Conservation (phyloP, 2,329 filamentous ascomycete species). For the Colletotrichum caudatum region DNA sequence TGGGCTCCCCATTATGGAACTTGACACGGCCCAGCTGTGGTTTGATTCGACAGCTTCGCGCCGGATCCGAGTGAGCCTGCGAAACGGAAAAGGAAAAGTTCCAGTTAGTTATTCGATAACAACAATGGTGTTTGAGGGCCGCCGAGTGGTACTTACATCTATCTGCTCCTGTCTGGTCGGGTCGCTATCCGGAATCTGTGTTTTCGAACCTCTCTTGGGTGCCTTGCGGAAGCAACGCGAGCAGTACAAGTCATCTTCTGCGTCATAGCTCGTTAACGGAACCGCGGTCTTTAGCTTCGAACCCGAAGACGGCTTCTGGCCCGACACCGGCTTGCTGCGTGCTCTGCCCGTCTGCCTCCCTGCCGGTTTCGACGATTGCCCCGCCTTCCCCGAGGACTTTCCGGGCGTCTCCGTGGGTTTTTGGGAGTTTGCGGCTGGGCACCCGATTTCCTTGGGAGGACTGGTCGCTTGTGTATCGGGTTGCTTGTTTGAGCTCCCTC, state of each 20-base stretch:
- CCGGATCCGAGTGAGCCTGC: constrained; percentile 39
- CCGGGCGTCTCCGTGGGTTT: neutral
- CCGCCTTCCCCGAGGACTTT: neutral
- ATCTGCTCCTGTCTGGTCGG: constrained; percentile 34
- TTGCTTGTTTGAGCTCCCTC: neutral
- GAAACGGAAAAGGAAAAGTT: neutral
- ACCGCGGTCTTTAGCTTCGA: neutral
- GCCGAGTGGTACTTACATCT: constrained; percentile 17
- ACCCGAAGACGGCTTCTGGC: neutral
- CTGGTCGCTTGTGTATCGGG: neutral
- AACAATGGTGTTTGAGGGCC: neutral
- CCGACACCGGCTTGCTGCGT: neutral
- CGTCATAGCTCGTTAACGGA: constrained; percentile 43
- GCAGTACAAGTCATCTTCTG: constrained; percentile 49
- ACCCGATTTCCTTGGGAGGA: neutral
- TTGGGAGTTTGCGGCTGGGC: neutral
- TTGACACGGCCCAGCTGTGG: constrained; percentile 8
- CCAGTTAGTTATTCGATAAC: neutral
- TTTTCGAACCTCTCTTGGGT: constrained; percentile 18
- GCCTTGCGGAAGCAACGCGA: constrained; percentile 44
- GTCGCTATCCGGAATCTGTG: neutral
- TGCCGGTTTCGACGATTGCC: neutral
- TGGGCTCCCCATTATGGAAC: neutral
- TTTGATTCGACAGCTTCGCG: constrained; percentile 37
- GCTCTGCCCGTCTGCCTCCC: neutral